Percentiles rank a stretch among this genome's conserved stretches.
Evolutionary conservation across 257 asterid genomes (phyloP).

Genomic region (Anisodus tanguticus): DNA sequence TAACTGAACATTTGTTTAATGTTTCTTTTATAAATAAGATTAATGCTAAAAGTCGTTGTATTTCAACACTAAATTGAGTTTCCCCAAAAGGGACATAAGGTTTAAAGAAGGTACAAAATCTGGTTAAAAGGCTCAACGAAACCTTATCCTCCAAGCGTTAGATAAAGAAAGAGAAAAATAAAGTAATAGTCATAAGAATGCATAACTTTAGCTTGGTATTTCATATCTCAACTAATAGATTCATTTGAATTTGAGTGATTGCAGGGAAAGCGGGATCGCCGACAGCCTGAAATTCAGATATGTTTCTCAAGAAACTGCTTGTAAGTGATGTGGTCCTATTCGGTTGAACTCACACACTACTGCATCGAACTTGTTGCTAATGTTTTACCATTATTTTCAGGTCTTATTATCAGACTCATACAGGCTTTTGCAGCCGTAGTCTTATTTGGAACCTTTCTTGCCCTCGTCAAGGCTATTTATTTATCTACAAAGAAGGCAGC

Average conservation of each 20-base stretch:
- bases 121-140: constrained; percentile 1
- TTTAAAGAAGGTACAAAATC: background rate
- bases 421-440: constrained; percentile 51
- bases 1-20: background rate
- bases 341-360: background rate
- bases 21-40: background rate
- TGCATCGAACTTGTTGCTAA: constrained; percentile 13
- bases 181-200: background rate
- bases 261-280: constrained; percentile 55
- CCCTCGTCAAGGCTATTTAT: constrained; percentile 63
- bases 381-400: constrained; percentile 46
- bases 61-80: background rate
- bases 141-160: background rate
- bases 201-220: background rate
- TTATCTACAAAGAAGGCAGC: constrained; percentile 60
- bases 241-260: constrained; percentile 36
- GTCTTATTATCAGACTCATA: constrained; percentile 54
- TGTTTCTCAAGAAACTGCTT: constrained; percentile 55
- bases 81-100: background rate
- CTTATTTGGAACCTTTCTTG: constrained; percentile 61
- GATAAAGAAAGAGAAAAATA: background rate
- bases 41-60: background rate
- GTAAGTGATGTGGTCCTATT: constrained; percentile 55
- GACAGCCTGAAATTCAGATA: constrained; percentile 43
- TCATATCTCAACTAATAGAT: constrained; percentile 21